Percentiles rank a stretch among this genome's conserved stretches.
These are phyloP conservation scores for Ocimum tenuiflorum DNA, from an alignment of 257 asterid species.

Conservation along the genomic window DNA sequence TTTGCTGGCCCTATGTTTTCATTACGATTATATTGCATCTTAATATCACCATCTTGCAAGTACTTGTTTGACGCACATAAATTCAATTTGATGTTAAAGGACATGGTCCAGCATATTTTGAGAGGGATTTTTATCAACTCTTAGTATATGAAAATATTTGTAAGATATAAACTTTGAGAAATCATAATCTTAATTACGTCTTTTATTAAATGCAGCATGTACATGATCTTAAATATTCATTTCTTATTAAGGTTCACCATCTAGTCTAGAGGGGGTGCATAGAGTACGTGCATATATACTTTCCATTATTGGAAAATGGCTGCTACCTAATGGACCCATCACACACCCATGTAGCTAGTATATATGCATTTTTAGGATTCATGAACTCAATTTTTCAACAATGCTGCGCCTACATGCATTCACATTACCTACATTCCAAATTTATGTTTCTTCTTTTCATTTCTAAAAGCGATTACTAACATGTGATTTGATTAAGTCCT, in stretches of 20 bases:
- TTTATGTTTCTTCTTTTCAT: neutral
- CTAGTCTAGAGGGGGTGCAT: conserved; percentile 21
- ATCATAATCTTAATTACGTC: too few relatives aligned
- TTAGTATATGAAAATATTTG: too few relatives aligned
- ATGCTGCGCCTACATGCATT: neutral
- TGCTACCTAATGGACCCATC: neutral
- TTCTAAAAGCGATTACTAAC: neutral
- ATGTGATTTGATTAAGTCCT: neutral
- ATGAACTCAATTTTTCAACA: conserved; percentile 12
- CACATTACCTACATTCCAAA: neutral
- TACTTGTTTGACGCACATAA: too few relatives aligned
- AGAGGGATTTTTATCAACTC: too few relatives aligned
- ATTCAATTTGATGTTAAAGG: too few relatives aligned
- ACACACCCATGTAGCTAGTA: neutral
- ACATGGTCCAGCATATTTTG: too few relatives aligned
- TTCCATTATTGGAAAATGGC: conserved; percentile 4
- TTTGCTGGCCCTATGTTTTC: too few relatives aligned
- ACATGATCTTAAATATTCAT: too few relatives aligned
- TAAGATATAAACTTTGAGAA: too few relatives aligned
- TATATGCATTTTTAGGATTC: neutral
- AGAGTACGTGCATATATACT: neutral
- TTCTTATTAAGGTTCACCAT: neutral
- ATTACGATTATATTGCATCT: too few relatives aligned
- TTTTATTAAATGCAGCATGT: too few relatives aligned
- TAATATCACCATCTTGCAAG: too few relatives aligned